Base-by-base conservation (phyloP, 2,329 filamentous ascomycete genomes). In the Nothomitra cinnamomea region DNA sequence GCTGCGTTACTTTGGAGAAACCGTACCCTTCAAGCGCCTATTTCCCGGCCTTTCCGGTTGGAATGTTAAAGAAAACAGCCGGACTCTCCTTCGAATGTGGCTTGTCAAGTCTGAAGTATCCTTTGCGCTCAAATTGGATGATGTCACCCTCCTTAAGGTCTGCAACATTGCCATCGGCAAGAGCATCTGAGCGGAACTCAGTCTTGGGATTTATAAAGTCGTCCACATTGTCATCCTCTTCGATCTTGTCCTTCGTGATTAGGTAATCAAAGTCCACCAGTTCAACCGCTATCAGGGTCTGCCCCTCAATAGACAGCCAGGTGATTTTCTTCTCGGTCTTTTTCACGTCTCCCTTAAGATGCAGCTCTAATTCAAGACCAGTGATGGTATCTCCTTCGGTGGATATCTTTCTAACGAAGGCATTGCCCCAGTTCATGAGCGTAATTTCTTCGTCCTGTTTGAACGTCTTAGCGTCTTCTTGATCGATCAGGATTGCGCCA, bases 271-370 rank as follows among this genome's bases (percentile, higher is more conserved):
- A 96, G 60, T 95, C 88, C 69, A 89, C 90, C 10, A 95, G 76
- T 68, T 95, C 86, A 21, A 92, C 82, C 6, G 82, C 80, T 13
- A 94, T 75, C 0, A 95, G 76, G 55, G 84, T 78, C 70, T 90
- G 85, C 45, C 78, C 78, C 59, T 86, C 79, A 0, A 76, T 78
- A 1, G 87, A 83, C 49, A 96, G 72, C 90, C 90, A 96, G 1
- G 89, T 95, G 38, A 96, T 80, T 75, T 96, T 96, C 79, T 95
- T 95, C 63, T 87, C 82, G 0, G 90, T 96, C 64, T 86, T 83
- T 75, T 94, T 95, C 67, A 96, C 86, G 66, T 96, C 90, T 54
- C 90, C 89, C 61, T 85, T 80, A 51, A 95, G 78, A 68, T 96
- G 84, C n/a, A 95, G 79, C 69, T 95, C 87, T 53, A 92, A 74